phyloP scores from a whole-genome alignment of 2,329 filamentous ascomycete genomes.

The Trichoderma lentiforme region DNA sequence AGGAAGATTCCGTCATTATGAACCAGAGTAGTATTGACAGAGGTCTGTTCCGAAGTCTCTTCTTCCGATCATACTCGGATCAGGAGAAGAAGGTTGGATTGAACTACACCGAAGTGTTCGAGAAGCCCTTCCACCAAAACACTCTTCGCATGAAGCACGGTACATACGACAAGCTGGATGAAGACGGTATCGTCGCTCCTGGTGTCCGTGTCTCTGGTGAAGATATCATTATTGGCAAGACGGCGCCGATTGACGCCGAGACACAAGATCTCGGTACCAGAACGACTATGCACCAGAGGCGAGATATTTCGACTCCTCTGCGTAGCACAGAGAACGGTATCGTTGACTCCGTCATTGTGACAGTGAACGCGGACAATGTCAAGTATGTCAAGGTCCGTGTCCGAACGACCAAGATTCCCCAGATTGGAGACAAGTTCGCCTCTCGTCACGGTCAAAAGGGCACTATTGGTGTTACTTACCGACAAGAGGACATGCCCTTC shows the following conservation, averaged over 20 bases:
- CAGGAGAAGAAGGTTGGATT: constrained; percentile 95
- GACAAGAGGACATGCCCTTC: constrained; percentile 98
- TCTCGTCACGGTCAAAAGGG: constrained; percentile 99
- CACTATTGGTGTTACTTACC: constrained; percentile 97
- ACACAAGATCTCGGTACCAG: constrained; percentile 91
- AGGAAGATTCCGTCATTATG: constrained; percentile 99
- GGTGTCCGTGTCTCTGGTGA: constrained; percentile 94
- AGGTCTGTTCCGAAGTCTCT: constrained; percentile 93
- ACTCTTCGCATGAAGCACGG: constrained; percentile 91
- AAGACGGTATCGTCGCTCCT: constrained; percentile 90
- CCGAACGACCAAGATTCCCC: constrained; percentile 93
- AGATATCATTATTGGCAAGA: constrained; percentile 99
- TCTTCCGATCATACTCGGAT: constrained; percentile 96
- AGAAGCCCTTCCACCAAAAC: constrained; percentile 86
- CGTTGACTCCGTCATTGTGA: constrained; percentile 87
- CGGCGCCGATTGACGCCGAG: constrained; percentile 88
- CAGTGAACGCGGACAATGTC: constrained; percentile 89
- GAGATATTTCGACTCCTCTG: constrained; percentile 92
- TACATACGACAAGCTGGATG: constrained; percentile 95
- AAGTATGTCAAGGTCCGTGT: constrained; percentile 98
- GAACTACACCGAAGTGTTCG: constrained; percentile 88
- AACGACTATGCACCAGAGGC: constrained; percentile 84
- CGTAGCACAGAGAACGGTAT: constrained; percentile 97
- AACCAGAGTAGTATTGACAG: constrained; percentile 99
- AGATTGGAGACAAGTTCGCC: constrained; percentile 99